A percentile compares a stretch with the other conserved stretches of the same genome.
These are phyloP conservation scores for Quercus wislizeni DNA, from an alignment of 306 rosid species.

Conservation along the genomic window DNA sequence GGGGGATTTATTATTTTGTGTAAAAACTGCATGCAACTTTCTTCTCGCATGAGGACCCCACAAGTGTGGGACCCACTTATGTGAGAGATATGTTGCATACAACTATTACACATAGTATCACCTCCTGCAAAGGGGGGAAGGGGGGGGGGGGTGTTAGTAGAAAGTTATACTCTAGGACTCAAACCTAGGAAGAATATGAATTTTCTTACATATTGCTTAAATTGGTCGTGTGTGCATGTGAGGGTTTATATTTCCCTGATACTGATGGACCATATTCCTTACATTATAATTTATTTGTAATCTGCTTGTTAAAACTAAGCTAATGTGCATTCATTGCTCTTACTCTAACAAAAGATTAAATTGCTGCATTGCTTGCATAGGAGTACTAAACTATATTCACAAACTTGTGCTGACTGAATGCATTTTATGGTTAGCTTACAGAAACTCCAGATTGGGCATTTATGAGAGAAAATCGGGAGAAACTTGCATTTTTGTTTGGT, in stretches of 20 bases:
- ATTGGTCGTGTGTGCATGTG: not conserved
- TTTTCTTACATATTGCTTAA: not conserved
- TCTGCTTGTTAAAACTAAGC: not conserved
- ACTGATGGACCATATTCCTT: not conserved
- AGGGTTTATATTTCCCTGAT: not conserved
- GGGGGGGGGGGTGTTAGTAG: not conserved
- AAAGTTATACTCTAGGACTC: not conserved
- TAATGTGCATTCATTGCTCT: not conserved
- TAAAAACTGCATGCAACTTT: no score
- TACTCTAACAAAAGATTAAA: not conserved
- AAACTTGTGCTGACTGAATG: conserved; percentile 32
- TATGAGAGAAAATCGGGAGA: conserved; percentile 55
- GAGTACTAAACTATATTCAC: conserved; percentile 19
- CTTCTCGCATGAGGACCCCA: no score
- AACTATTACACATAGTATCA: no score
- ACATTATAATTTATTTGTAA: not conserved
- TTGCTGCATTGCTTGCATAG: not conserved
- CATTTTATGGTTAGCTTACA: conserved; percentile 54
- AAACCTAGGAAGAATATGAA: not conserved
- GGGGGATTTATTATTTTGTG: no score
- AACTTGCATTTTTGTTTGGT: conserved; percentile 73
- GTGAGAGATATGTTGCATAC: no score
- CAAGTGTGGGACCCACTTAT: no score
- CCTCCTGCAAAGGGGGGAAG: no score
- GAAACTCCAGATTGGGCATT: conserved; percentile 85